phyloP scores from a whole-genome alignment of 805 yeast species.

The Pichia ethanolica region DNA sequence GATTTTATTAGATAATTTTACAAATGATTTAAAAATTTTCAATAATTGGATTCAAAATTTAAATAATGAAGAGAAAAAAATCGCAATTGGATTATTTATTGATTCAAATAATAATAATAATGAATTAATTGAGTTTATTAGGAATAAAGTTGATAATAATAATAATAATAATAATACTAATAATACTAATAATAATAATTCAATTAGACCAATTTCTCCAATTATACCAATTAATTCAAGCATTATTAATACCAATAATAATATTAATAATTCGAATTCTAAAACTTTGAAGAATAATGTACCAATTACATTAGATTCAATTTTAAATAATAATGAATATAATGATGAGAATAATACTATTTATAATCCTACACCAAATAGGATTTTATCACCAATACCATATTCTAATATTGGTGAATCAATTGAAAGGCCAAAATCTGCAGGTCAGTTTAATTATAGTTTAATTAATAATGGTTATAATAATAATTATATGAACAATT shows the following conservation, averaged over 20 bases:
- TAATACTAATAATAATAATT: neutral
- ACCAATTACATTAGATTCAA: slow-evolving; percentile 33
- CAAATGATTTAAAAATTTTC: slow-evolving; percentile 38
- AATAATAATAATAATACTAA: neutral
- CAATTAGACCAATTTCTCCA: slow-evolving; percentile 27
- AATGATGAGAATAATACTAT: neutral
- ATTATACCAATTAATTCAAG: slow-evolving; percentile 19
- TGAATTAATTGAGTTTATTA: slow-evolving; percentile 23
- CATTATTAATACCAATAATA: neutral
- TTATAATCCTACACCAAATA: slow-evolving; percentile 7
- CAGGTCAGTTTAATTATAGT: slow-evolving; percentile 30
- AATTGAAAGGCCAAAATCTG: slow-evolving; percentile 36
- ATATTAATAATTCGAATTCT: too few species aligned
- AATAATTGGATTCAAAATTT: slow-evolving; percentile 41
- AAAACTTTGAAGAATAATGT: slow-evolving; percentile 11
- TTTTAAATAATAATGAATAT: slow-evolving; percentile 24
- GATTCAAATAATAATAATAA: slow-evolving; percentile 34
- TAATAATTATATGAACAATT: neutral
- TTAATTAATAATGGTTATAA: neutral
- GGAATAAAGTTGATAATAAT: neutral
- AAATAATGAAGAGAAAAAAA: slow-evolving; percentile 38
- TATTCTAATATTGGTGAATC: slow-evolving; percentile 11
- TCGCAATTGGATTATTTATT: slow-evolving; percentile 43
- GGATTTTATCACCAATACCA: slow-evolving; percentile 8
- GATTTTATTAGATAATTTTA: slow-evolving; percentile 26